A percentile compares a stretch with the other conserved stretches of the same genome.
Conservation (phyloP, 306 rosid species). For the Fragaria nilgerrensis region DNA sequence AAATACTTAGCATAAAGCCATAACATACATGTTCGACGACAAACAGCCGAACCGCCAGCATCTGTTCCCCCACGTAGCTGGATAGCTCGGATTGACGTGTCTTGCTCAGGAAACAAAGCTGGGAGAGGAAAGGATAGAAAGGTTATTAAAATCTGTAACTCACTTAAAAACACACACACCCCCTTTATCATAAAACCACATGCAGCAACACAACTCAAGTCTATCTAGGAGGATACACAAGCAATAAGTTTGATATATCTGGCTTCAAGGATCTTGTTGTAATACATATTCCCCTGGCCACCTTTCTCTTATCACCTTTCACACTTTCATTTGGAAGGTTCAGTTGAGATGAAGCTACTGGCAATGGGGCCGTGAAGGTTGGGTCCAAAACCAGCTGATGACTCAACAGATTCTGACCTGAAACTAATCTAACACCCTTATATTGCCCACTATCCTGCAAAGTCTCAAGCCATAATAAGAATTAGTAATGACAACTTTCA, state of each 20-base stretch:
- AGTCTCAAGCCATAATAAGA: slow-evolving; percentile 24
- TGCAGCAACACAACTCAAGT: slow-evolving; percentile 12
- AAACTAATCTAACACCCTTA: slow-evolving; percentile 85
- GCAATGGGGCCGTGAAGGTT: slow-evolving; percentile 49
- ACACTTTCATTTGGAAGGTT: slow-evolving; percentile 37
- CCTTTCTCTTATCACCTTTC: slow-evolving; percentile 49
- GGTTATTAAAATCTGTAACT: slow-evolving; percentile 2
- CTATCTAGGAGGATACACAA: slow-evolving; percentile 87
- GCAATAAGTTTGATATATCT: slow-evolving; percentile 53
- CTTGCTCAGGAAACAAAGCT: slow-evolving; percentile 85
- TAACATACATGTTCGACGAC: slow-evolving; percentile 77
- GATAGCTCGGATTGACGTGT: slow-evolving; percentile 63
- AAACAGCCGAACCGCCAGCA: slow-evolving; percentile 69
- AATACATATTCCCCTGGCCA: slow-evolving; percentile 92
- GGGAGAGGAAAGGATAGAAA: slow-evolving; percentile 23
- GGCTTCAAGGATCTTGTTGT: slow-evolving; percentile 63
- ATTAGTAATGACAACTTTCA: slow-evolving; percentile 24
- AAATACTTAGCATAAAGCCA: slow-evolving; percentile 9
- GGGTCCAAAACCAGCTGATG: slow-evolving; percentile 75
- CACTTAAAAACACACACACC: not conserved
- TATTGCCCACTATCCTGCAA: slow-evolving; percentile 60
- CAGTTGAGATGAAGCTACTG: slow-evolving; percentile 31
- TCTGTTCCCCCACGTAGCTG: slow-evolving; percentile 62
- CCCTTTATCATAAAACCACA: not conserved
- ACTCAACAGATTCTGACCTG: slow-evolving; percentile 78